A percentile compares a stretch with the other conserved stretches of the same genome.
Conservation (phyloP, 2,329 filamentous ascomycete species). For the Trichoderma sp. region DNA sequence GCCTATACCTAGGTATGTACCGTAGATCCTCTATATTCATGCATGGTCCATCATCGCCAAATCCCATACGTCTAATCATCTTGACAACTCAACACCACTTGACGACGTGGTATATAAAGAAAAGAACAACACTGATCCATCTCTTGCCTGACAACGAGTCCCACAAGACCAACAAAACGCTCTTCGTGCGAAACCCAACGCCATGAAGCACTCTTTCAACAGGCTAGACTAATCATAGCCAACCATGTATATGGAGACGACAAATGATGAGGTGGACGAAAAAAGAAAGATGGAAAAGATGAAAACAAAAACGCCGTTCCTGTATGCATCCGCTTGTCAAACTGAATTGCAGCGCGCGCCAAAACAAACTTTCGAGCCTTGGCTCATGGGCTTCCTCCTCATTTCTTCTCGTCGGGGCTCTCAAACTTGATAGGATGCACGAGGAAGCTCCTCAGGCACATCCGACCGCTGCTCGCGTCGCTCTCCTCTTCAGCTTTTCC, state of each 20-base stretch:
- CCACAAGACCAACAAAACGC: background rate
- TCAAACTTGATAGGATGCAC: constrained; percentile 79
- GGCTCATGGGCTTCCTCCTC: constrained; percentile 1
- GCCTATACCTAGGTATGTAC: background rate
- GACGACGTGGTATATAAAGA: background rate
- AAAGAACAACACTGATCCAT: background rate
- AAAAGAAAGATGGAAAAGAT: background rate
- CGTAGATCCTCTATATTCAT: constrained; percentile 15
- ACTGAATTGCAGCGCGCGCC: constrained; percentile 2
- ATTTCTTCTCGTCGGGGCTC: constrained; percentile 48
- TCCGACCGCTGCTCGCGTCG: constrained; percentile 57
- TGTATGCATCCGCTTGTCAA: constrained; percentile 12
- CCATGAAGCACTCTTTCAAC: background rate
- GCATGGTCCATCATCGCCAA: constrained; percentile 2
- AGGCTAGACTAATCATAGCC: background rate
- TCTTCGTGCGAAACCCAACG: background rate
- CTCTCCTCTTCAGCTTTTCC: constrained; percentile 55
- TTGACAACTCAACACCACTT: background rate
- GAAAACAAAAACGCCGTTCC: constrained; percentile 22
- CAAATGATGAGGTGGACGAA: background rate
- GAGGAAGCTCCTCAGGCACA: constrained; percentile 79
- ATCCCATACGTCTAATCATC: background rate
- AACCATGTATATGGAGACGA: background rate
- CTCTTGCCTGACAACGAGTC: constrained; percentile 5
- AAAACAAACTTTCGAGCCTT: background rate